Evolutionary conservation across 2,329 filamentous ascomycete species (phyloP).

Genomic region (Aspergillus pseudoglaucus): DNA sequence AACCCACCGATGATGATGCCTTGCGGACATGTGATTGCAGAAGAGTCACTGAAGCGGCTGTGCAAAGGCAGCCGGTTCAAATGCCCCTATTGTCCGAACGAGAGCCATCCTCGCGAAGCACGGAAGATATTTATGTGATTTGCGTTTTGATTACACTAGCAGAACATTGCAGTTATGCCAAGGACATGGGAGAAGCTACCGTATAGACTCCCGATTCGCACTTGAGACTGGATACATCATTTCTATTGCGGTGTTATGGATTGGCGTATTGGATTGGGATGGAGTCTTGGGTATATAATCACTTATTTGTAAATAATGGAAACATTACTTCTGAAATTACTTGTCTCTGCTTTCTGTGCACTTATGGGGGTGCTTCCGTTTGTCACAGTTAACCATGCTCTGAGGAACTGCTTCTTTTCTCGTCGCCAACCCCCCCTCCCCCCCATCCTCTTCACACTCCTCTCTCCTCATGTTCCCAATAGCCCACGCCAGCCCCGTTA

Average conservation of each 20-base stretch:
- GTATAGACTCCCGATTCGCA: not conserved
- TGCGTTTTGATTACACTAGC: not conserved
- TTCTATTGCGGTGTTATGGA: not conserved
- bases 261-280: not conserved
- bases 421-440: too few relatives aligned
- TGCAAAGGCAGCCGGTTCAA: slow-evolving; percentile 79
- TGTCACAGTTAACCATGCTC: not conserved
- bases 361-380: too few relatives aligned
- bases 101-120: slow-evolving; percentile 72
- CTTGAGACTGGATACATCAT: not conserved
- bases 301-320: not conserved
- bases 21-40: slow-evolving; percentile 88
- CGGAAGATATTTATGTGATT: slow-evolving; percentile 61
- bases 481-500: too few relatives aligned
- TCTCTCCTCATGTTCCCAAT: too few relatives aligned
- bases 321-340: too few relatives aligned
- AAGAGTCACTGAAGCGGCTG: slow-evolving; percentile 72
- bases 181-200: too few relatives aligned
- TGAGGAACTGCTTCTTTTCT: too few relatives aligned
- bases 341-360: too few relatives aligned
- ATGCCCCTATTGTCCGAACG: slow-evolving; percentile 89
- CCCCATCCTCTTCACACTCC: too few relatives aligned
- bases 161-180: not conserved
- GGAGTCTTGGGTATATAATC: not conserved
- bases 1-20: slow-evolving; percentile 97